Conservation (phyloP, 1,284 basidiomycete species). For the Cronartium quercuum region DNA sequence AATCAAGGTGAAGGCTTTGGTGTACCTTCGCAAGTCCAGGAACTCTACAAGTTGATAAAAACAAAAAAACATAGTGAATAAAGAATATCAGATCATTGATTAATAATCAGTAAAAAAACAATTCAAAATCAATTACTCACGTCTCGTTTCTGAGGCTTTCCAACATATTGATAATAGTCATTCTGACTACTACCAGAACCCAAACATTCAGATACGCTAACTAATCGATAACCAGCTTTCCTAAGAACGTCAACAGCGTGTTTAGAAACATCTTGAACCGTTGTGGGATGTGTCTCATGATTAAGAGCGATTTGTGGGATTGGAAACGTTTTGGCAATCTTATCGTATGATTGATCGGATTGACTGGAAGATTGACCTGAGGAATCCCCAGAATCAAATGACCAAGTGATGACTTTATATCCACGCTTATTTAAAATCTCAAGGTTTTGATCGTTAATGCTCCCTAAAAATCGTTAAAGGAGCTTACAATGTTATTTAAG, state of each 20-base stretch:
- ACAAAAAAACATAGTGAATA: not conserved
- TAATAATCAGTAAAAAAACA: not conserved
- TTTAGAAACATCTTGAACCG: not conserved
- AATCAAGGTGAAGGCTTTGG: slow-evolving; percentile 1
- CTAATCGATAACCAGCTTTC: not conserved
- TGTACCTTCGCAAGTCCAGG: slow-evolving; percentile 3
- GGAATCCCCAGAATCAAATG: slow-evolving; percentile 27
- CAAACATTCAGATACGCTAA: not conserved
- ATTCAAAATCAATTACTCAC: not conserved
- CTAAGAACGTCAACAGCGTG: not conserved
- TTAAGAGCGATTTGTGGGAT: not conserved
- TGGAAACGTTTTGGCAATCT: not conserved
- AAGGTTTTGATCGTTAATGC: slow-evolving; percentile 7
- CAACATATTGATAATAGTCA: not conserved
- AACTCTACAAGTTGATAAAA: not conserved
- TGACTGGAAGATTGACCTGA: not conserved
- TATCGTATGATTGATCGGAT: not conserved
- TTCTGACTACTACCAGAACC: not conserved
- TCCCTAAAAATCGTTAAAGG: not conserved
- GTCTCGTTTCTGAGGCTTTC: not conserved
- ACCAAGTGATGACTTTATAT: slow-evolving; percentile 33
- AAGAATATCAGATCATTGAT: not conserved
- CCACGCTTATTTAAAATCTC: slow-evolving; percentile 11
- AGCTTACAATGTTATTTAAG: not conserved
- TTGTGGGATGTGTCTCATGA: not conserved